Evolutionary conservation across 345 rosid species (phyloP).

Genomic region (Citrus glauca): DNA sequence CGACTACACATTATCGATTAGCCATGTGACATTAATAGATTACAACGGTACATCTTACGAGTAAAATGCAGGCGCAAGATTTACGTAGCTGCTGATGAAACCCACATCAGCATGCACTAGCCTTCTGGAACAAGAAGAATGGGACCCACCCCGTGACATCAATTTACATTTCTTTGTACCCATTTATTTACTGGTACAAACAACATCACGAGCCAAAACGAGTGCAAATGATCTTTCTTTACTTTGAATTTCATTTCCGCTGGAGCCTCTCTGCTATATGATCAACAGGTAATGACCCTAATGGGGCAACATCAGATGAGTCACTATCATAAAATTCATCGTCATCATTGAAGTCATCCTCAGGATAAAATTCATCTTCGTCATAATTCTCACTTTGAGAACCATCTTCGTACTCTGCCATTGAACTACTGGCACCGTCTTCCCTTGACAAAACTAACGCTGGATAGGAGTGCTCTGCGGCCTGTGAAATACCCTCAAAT

Average conservation of each 20-base stretch:
- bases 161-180: neutral
- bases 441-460: slow-evolving; percentile 50
- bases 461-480: slow-evolving; percentile 68
- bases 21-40: neutral
- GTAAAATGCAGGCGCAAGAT: neutral
- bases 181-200: neutral
- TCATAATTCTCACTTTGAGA: slow-evolving; percentile 21
- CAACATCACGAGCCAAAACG: neutral
- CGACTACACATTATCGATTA: neutral
- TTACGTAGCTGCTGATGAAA: neutral
- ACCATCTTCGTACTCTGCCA: slow-evolving; percentile 26
- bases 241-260: slow-evolving; percentile 12
- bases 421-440: slow-evolving; percentile 16
- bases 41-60: neutral
- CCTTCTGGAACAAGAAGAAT: neutral
- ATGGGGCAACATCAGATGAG: slow-evolving; percentile 36
- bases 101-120: neutral
- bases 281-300: slow-evolving; percentile 68
- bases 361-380: slow-evolving; percentile 26
- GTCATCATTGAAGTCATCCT: slow-evolving; percentile 32
- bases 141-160: neutral
- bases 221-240: neutral
- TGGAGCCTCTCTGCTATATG: slow-evolving; percentile 42
- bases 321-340: slow-evolving; percentile 34
- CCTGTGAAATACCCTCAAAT: slow-evolving; percentile 58